Conservation (phyloP, 2,329 filamentous ascomycete genomes). For the Botrytis pseudocinerea region DNA sequence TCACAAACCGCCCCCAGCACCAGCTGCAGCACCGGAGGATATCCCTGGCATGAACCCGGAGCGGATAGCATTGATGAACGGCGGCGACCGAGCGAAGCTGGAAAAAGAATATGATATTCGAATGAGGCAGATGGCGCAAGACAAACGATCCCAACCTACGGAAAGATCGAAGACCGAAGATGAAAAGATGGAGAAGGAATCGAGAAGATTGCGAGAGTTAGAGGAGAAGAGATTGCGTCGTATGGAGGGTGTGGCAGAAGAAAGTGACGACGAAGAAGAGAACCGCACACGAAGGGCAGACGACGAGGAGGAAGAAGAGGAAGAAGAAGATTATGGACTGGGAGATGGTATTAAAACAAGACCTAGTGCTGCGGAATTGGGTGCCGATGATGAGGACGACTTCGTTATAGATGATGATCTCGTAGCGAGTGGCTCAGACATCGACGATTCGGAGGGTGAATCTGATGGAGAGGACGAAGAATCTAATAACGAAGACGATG, state of each 20-base stretch:
- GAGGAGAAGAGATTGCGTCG: conserved; percentile 80
- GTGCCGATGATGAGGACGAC: conserved; percentile 90
- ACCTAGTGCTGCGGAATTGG: conserved; percentile 54
- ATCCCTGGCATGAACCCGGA: conserved; percentile 61
- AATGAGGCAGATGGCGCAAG: conserved; percentile 78
- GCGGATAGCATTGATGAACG: conserved; percentile 59
- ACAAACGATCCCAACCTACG: conserved; percentile 81
- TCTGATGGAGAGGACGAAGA: conserved; percentile 46
- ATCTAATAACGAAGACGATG: conserved; percentile 58
- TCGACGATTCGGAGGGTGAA: conserved; percentile 58
- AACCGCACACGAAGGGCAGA: background rate
- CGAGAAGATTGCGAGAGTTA: conserved; percentile 72
- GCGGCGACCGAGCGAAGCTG: conserved; percentile 63
- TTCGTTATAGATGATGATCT: conserved; percentile 89
- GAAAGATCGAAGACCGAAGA: conserved; percentile 91
- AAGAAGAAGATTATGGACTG: conserved; percentile 61
- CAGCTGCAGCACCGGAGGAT: conserved; percentile 38
- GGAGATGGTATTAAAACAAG: conserved; percentile 59
- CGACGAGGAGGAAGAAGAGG: conserved; percentile 47
- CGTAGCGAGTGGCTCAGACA: conserved; percentile 75
- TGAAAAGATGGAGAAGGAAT: conserved; percentile 77
- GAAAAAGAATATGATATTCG: conserved; percentile 87
- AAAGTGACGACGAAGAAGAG: conserved; percentile 61
- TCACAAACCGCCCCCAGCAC: conserved; percentile 47
- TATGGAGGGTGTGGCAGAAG: conserved; percentile 81